Percentiles rank a stretch among this genome's conserved stretches.
Evolutionary conservation across 306 rosid genomes (phyloP).

Genomic region (Styphnolobium japonicum): DNA sequence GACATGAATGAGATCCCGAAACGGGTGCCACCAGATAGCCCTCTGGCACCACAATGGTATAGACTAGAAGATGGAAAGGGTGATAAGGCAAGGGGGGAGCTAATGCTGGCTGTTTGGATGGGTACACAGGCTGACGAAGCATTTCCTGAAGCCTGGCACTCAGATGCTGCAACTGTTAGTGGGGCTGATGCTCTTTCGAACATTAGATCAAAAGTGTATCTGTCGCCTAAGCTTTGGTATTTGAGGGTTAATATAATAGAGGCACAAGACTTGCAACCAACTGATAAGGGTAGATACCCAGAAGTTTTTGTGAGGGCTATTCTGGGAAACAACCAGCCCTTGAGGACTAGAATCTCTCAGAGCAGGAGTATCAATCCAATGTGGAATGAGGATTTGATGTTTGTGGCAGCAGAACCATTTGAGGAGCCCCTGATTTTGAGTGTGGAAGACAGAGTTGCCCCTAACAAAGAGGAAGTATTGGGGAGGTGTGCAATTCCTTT

Average conservation of each 20-base stretch:
- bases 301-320: constrained; percentile 84
- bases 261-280: constrained; percentile 84
- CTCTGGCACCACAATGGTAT: constrained; percentile 95
- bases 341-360: constrained; percentile 74
- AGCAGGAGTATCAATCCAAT: constrained; percentile 80
- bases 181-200: constrained; percentile 84
- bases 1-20: constrained; percentile 88
- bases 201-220: constrained; percentile 89
- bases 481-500: constrained; percentile 71
- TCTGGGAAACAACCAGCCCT: constrained; percentile 72
- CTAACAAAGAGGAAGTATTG: constrained; percentile 79
- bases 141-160: constrained; percentile 97
- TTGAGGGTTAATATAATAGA: constrained; percentile 94
- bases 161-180: constrained; percentile 87
- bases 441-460: constrained; percentile 88
- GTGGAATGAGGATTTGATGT: constrained; percentile 99
- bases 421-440: constrained; percentile 84
- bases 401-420: constrained; percentile 89
- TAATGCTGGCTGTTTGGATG: constrained; percentile 99
- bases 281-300: constrained; percentile 78
- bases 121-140: constrained; percentile 99
- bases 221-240: constrained; percentile 98
- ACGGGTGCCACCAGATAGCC: constrained; percentile 95
- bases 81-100: constrained; percentile 76
- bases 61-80: constrained; percentile 73